Evolutionary conservation across 805 yeast genomes (phyloP).

Genomic region (Cyberlindnera galapagoensis): DNA sequence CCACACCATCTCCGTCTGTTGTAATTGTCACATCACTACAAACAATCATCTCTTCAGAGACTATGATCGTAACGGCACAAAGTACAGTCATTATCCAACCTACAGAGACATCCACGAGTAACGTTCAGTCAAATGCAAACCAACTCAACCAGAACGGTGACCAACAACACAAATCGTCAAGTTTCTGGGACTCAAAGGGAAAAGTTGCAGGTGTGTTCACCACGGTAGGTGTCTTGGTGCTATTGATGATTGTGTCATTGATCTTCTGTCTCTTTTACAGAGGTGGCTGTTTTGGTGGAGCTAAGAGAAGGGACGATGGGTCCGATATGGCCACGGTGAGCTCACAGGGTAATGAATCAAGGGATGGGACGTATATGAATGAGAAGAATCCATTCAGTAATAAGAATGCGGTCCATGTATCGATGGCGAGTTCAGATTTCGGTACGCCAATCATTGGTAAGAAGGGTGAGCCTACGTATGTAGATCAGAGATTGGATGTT

Average conservation of each 20-base stretch:
- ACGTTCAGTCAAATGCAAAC: background rate
- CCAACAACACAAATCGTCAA: too few relatives aligned
- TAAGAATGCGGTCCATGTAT: constrained; percentile 4
- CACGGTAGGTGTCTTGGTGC: constrained; percentile 59
- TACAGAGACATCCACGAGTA: constrained; percentile 6
- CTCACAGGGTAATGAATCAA: constrained; percentile 6
- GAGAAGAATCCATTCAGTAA: constrained; percentile 3
- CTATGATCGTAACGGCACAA: constrained; percentile 8
- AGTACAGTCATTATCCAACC: constrained; percentile 7
- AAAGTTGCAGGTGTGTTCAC: constrained; percentile 79
- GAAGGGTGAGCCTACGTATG: constrained; percentile 24
- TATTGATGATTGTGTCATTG: constrained; percentile 36
- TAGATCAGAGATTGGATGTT: constrained; percentile 60
- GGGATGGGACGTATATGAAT: constrained; percentile 9
- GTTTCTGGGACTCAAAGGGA: constrained; percentile 59
- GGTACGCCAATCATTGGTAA: constrained; percentile 15
- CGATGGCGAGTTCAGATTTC: constrained; percentile 7
- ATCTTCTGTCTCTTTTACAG: constrained; percentile 32
- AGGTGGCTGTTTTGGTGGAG: background rate
- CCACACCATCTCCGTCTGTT: constrained; percentile 12
- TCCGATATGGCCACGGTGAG: background rate
- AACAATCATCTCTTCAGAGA: constrained; percentile 9
- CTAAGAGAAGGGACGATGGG: background rate
- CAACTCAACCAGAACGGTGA: constrained; percentile 4
- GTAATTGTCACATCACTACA: constrained; percentile 11